A percentile compares a stretch with the other conserved stretches of the same genome.
Conservation (phyloP, 257 asterid genomes). For the Capsicum baccatum region DNA sequence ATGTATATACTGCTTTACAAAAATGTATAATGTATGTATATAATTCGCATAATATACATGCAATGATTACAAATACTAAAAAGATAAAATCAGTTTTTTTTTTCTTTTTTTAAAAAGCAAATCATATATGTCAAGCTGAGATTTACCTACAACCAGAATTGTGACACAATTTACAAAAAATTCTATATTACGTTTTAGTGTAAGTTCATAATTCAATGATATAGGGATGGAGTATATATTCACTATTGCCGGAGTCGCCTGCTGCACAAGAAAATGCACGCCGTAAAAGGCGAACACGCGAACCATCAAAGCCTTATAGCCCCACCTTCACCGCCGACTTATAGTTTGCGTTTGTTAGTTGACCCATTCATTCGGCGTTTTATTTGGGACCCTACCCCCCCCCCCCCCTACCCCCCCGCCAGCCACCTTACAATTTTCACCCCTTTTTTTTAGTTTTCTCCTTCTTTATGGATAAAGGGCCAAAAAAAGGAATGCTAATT, state of each 20-base stretch:
- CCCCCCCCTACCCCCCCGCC: background rate
- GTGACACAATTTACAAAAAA: background rate
- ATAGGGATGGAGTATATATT: no score
- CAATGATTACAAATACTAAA: no score
- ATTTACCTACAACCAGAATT: background rate
- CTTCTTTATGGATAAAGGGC: background rate
- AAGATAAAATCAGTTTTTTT: no score
- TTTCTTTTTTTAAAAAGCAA: no score
- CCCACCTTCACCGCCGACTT: conserved; percentile 43
- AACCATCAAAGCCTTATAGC: conserved; percentile 24
- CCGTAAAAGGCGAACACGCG: conserved; percentile 40
- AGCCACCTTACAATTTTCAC: conserved; percentile 4
- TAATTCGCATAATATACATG: no score
- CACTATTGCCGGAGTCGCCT: conserved; percentile 4
- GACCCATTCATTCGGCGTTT: conserved; percentile 23
- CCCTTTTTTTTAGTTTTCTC: background rate
- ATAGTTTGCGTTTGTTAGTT: background rate
- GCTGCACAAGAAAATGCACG: conserved; percentile 27
- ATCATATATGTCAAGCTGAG: background rate
- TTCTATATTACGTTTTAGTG: background rate
- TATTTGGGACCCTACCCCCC: background rate
- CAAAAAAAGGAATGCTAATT: background rate
- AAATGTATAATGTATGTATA: no score
- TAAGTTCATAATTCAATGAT: background rate
- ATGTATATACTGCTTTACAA: no score